Evolutionary conservation across 306 rosid genomes (phyloP).

Genomic region (Quercus rubra): DNA sequence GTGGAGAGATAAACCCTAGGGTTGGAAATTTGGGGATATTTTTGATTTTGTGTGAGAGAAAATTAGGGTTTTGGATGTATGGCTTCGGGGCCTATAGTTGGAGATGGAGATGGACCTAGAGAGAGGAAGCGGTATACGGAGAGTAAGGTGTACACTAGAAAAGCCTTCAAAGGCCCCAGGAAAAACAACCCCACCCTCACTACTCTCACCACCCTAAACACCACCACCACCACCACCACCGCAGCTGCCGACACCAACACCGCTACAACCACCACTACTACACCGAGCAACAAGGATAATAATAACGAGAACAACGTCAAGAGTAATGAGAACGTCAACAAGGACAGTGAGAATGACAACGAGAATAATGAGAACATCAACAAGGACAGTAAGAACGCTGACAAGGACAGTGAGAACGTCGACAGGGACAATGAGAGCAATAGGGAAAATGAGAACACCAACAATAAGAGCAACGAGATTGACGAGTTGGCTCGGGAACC

Average conservation of each 20-base stretch:
- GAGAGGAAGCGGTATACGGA: conserved; percentile 55
- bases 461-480: background rate
- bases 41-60: background rate
- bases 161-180: conserved; percentile 51
- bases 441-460: conserved; percentile 11
- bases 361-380: background rate
- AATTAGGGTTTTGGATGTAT: conserved; percentile 84
- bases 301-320: background rate
- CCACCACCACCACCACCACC: background rate
- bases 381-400: background rate
- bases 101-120: conserved; percentile 62
- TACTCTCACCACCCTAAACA: background rate
- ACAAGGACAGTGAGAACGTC: background rate
- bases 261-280: no score
- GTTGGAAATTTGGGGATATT: conserved; percentile 24
- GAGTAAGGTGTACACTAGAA: conserved; percentile 72
- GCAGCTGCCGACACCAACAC: background rate
- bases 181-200: conserved; percentile 24
- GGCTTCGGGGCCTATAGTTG: conserved; percentile 85
- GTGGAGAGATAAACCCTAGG: conserved; percentile 28
- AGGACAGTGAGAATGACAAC: background rate
- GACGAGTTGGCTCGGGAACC: conserved; percentile 23
- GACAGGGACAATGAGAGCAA: background rate
- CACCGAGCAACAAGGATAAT: no score
- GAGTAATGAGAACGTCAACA: background rate